These are phyloP conservation scores for Westerdykella sp. DNA, from an alignment of 2,329 filamentous ascomycete genomes.

Conservation along the genomic window DNA sequence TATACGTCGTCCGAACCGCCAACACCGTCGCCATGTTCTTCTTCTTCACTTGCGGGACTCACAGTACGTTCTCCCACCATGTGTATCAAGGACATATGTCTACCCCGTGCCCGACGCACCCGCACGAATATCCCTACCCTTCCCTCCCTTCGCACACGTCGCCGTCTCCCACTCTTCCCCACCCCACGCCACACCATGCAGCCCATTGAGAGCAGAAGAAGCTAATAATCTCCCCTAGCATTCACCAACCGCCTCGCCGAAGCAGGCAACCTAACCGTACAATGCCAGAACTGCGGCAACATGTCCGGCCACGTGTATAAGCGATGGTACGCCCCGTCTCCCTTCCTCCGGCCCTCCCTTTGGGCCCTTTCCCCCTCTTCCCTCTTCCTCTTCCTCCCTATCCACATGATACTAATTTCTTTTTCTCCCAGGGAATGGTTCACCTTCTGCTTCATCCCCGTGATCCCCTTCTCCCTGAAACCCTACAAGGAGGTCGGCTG, in stretches of 20 bases:
- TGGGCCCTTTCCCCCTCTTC: constrained; percentile 1
- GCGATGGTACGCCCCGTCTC: constrained; percentile 34
- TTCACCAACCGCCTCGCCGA: constrained; percentile 43
- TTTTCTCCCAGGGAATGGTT: constrained; percentile 54
- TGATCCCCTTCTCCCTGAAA: constrained; percentile 61
- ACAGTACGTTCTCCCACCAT: constrained; percentile 34
- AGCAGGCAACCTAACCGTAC: constrained; percentile 46
- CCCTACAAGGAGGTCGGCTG: constrained; percentile 60
- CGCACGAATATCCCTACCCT: background rate
- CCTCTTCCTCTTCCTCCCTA: constrained; percentile 1
- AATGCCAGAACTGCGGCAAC: constrained; percentile 51
- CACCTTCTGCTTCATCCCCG: constrained; percentile 70
- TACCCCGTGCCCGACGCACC: background rate
- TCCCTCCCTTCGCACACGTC: background rate
- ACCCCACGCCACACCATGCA: background rate
- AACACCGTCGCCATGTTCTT: constrained; percentile 36
- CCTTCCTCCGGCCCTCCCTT: constrained; percentile 1
- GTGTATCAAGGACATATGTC: background rate
- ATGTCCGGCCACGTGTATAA: constrained; percentile 40
- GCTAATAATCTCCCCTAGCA: constrained; percentile 22
- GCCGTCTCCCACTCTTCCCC: background rate
- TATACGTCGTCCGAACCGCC: background rate
- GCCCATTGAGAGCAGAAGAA: background rate
- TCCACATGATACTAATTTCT: background rate
- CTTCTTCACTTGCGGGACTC: constrained; percentile 47